phyloP scores from a whole-genome alignment of 2,329 filamentous ascomycete genomes.

The Cladosporium velox region DNA sequence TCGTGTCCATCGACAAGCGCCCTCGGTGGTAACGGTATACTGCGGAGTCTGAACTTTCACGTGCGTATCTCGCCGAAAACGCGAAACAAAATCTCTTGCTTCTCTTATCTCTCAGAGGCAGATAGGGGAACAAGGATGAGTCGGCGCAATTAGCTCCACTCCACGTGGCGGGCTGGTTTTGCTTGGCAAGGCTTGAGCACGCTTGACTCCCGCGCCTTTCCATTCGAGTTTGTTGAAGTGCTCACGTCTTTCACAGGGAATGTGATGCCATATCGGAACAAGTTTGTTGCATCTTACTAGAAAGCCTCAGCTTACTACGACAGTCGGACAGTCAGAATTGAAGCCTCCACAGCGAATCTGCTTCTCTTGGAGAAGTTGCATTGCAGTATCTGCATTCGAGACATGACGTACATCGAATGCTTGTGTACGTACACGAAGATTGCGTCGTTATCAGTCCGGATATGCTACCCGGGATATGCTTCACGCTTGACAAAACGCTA shows the following conservation, averaged over 20 bases:
- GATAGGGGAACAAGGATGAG: background rate
- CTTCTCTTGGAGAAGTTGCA: background rate
- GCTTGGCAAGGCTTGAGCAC: conserved; percentile 3
- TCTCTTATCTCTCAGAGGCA: background rate
- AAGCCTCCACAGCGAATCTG: background rate
- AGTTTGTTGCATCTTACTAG: background rate
- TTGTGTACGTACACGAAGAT: background rate
- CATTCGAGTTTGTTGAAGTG: background rate
- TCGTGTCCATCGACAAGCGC: background rate
- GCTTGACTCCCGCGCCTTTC: background rate
- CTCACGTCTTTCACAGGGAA: background rate
- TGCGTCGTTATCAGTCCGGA: background rate
- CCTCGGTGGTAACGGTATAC: background rate
- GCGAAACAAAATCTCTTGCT: background rate
- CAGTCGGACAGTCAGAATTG: background rate
- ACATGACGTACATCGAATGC: background rate
- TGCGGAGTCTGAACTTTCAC: background rate
- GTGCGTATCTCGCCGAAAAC: background rate
- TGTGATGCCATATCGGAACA: background rate
- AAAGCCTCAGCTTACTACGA: background rate
- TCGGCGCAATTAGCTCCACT: background rate
- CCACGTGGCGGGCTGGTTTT: background rate
- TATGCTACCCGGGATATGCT: background rate
- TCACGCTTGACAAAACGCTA: background rate
- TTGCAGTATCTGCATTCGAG: background rate